Conservation (phyloP, 208 protist genomes). For the Endotrypanum monterogeii region DNA sequence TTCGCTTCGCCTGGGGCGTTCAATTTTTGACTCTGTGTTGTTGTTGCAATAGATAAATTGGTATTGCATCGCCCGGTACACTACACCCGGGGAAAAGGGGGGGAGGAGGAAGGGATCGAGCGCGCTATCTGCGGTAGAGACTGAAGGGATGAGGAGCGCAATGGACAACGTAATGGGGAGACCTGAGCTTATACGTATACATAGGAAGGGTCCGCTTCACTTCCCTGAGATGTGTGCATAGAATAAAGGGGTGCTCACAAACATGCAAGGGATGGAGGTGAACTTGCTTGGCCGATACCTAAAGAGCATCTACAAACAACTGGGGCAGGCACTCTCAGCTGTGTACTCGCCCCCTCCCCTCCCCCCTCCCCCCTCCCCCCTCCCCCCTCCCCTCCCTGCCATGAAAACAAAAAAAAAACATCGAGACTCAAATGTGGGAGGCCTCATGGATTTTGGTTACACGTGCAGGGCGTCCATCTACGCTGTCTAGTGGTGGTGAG, state of each 20-base stretch:
- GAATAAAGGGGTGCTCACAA: not conserved
- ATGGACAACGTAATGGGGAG: too few species aligned
- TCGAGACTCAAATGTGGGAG: constrained; percentile 11
- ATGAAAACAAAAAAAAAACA: not conserved
- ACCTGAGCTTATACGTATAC: too few species aligned
- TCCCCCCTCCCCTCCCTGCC: not conserved
- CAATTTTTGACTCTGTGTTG: too few species aligned
- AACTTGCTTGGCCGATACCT: not conserved
- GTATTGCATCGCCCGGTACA: too few species aligned
- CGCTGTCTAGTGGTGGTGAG: not conserved
- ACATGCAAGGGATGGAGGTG: not conserved
- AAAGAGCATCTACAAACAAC: not conserved
- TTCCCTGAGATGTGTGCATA: not conserved
- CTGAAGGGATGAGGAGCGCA: too few species aligned
- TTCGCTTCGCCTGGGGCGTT: too few species aligned
- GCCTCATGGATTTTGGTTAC: constrained; percentile 1
- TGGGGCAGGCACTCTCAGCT: not conserved
- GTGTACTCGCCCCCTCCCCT: not conserved
- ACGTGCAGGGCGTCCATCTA: constrained; percentile 2
- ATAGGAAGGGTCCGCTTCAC: too few species aligned
- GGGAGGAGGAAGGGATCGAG: too few species aligned
- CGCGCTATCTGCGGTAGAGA: too few species aligned
- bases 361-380: not conserved
- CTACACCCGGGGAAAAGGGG: too few species aligned
- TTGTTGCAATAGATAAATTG: too few species aligned